Percentiles rank a stretch among this genome's conserved stretches.
These are phyloP conservation scores for Stellera chamaejasme DNA, from an alignment of 345 rosid genomes.

Conservation along the genomic window DNA sequence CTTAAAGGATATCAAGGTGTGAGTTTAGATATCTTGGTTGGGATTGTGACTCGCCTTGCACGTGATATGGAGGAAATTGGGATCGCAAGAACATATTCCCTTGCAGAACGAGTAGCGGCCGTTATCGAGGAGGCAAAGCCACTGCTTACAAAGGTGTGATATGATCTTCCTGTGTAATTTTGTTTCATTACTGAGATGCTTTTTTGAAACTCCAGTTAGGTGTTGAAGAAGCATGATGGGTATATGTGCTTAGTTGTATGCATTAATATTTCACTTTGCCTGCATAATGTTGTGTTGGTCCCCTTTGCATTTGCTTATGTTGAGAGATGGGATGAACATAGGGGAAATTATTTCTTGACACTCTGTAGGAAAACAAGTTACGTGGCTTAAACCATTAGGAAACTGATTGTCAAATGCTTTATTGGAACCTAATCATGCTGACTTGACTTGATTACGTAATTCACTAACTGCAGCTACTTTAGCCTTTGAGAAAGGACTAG, in stretches of 20 bases:
- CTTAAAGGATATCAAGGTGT: slow-evolving; percentile 85
- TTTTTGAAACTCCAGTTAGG: slow-evolving; percentile 1
- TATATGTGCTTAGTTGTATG: neutral
- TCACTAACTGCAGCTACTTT: no score
- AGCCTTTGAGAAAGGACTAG: no score
- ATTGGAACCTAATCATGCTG: no score
- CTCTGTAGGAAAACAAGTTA: no score
- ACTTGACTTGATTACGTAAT: no score
- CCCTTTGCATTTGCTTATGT: no score
- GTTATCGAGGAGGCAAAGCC: slow-evolving; percentile 91
- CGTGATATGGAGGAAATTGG: slow-evolving; percentile 84
- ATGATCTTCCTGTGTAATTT: slow-evolving; percentile 12
- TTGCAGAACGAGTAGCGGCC: slow-evolving; percentile 70
- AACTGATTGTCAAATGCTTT: no score
- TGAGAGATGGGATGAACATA: no score
- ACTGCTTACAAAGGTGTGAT: slow-evolving; percentile 73
- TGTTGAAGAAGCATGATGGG: neutral
- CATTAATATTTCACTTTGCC: neutral
- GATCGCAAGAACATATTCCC: slow-evolving; percentile 46
- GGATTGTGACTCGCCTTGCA: slow-evolving; percentile 84
- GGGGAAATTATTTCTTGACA: no score
- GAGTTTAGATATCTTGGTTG: slow-evolving; percentile 86
- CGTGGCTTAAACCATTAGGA: no score
- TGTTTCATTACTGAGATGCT: neutral
- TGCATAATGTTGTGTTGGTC: no score